Base-by-base conservation (phyloP, 1,284 basidiomycete genomes). In the Boletus semigastroideus region DNA sequence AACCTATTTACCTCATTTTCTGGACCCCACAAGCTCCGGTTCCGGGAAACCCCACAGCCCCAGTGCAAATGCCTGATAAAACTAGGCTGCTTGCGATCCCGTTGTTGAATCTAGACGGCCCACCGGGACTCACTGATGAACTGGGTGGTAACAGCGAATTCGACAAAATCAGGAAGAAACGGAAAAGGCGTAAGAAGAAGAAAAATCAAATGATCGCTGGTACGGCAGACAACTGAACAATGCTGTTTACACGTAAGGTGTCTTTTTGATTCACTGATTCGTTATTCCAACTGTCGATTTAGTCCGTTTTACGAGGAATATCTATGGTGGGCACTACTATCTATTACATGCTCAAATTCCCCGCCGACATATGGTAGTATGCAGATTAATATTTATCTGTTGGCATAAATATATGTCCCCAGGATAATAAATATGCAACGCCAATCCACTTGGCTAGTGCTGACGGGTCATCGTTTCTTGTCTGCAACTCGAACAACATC, bases 91-190 rank as follows among this genome's bases (percentile, higher is more conserved):
- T 54, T 45, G 52, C 69, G 46, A 53, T 70, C 3, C 77, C 80
- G 13, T 55, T 87, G 19, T 69, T 87, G 27, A 87, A 87, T 57
- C 72, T 87, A 13, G 67, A 66, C 22, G 80, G 81, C 2, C 78
- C 78, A n/a, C 76, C 70, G 40, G 68, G 64, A 25, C 66, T 66
- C 33, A 36, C 25, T 19, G 61, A 65, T 38, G 65, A 70, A 31
- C 59, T 60, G 34, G 75, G 73, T 34, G 63, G 65, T n/a, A 63
- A 66, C 22, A 60, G 58, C 28, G 56, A 59, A 22, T 36, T 60
- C 50, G 53, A 59, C 30, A 66, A 65, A 48, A 61, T 74, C 38
- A 74, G 67, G 58, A 79, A 73, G 65, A 84, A 75, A 59, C 79
- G 80, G 49, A 83, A 74, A 60, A 72, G 78, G 42, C 81, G 72